Evolutionary conservation across 2,329 filamentous ascomycete genomes (phyloP), one percentile per base, ranked within the genome.

Genomic region (Pseudogymnoascus sp.): DNA sequence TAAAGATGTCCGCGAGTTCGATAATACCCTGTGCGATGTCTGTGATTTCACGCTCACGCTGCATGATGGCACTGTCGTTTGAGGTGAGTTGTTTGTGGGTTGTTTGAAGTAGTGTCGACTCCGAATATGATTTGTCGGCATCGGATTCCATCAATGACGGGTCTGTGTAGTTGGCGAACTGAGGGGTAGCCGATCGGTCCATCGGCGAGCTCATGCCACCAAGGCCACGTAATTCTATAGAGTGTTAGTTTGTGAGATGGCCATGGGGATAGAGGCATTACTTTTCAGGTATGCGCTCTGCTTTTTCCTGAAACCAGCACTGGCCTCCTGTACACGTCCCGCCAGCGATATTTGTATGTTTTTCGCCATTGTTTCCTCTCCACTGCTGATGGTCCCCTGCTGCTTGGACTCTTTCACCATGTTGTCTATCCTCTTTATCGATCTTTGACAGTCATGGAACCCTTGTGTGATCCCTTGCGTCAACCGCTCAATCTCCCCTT

Each of bases 11-110:
- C 3, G 93, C 91, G 6, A 99, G 80, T 73, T 97, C 93, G 71
- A 99, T 97, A 75, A 99, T 97, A 64, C 95, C 93, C 74, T 97
- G 93, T 1, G 95, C 95, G 67, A 99, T 99, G 70, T 97, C 93
- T 72, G 96, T 96, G 71, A 99, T 99, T 76, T 97, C 95, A 42
- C 90, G 88, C 77, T 99, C 95, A 67, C 95, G 90, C 75, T 97
- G 95, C 65, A 88, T 85, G 69, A 99, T 97, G 38, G 86, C 86
- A 2, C 87, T 82, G 73, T 97, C 93, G 72, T 96, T 92, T 64
- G 87, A 88, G 64, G 87, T 86, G 84, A 62, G 69, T 69, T 1
- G 91, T 90, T 60, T 38, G 59, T 40, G 34, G 7, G 59, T 60
- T 14, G 49, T 56, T 69, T 92, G 89, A 72, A 93, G 88, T 1